Evolutionary conservation across 495 filamentous ascomycete species (phyloP).

Genomic region (Hypoxylon rickii): DNA sequence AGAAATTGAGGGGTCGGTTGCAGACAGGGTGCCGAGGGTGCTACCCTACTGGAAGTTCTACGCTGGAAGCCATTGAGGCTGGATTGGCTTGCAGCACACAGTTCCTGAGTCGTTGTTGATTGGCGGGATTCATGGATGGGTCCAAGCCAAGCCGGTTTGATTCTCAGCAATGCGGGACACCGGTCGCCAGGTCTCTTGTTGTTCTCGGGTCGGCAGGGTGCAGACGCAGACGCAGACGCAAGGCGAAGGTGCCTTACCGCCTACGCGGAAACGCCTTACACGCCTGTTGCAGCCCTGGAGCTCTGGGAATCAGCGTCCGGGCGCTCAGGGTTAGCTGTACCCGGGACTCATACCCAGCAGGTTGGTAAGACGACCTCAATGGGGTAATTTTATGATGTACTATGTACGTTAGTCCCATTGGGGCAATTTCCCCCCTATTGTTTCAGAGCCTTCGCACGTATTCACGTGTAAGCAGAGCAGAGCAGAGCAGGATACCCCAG

Average conservation of each 20-base stretch:
- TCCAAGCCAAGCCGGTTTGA: slow-evolving; percentile 27
- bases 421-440: slow-evolving; percentile 8
- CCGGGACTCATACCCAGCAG: slow-evolving; percentile 28
- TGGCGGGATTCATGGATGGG: slow-evolving; percentile 20
- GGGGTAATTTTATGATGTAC: slow-evolving; percentile 9
- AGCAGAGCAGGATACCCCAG: slow-evolving; percentile 1
- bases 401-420: slow-evolving; percentile 15
- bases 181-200: slow-evolving; percentile 16
- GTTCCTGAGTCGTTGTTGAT: slow-evolving; percentile 22
- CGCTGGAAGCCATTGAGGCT: slow-evolving; percentile 31
- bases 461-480: background rate
- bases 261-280: slow-evolving; percentile 29
- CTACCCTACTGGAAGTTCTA: slow-evolving; percentile 28
- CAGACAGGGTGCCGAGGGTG: slow-evolving; percentile 31
- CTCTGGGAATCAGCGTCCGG: slow-evolving; percentile 6
- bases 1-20: slow-evolving; percentile 35
- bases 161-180: slow-evolving; percentile 28
- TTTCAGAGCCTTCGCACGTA: background rate
- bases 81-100: slow-evolving; percentile 32
- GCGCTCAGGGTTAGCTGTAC: slow-evolving; percentile 16
- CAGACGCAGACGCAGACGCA: slow-evolving; percentile 36
- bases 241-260: slow-evolving; percentile 36
- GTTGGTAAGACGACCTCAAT: slow-evolving; percentile 29
- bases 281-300: slow-evolving; percentile 15
- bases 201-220: slow-evolving; percentile 31